Conservation (phyloP, 768 basidiomycete species). For the Lactarius pseudohatsudake region DNA sequence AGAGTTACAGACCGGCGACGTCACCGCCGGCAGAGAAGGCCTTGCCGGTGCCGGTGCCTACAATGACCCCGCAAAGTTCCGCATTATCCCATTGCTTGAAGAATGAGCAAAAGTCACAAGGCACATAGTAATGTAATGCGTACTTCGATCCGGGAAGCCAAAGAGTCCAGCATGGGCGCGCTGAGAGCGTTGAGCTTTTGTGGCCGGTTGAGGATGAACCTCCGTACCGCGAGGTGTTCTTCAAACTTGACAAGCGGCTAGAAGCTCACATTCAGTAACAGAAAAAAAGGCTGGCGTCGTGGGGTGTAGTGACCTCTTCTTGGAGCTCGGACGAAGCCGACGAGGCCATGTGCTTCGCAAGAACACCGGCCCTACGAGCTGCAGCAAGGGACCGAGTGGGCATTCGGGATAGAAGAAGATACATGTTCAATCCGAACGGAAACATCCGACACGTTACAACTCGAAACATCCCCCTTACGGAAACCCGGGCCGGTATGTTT, state of each 20-base stretch:
- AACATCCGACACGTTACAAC: neutral
- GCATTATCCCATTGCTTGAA: conserved; percentile 72
- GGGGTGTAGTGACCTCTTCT: conserved; percentile 16
- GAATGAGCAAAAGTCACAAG: neutral
- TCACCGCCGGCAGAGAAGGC: conserved; percentile 97
- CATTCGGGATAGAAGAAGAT: conserved; percentile 16
- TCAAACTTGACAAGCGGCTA: conserved; percentile 62
- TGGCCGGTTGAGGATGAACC: conserved; percentile 78
- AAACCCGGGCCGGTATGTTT: conserved; percentile 4
- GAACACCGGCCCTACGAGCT: conserved; percentile 35
- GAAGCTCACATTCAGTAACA: conserved; percentile 22
- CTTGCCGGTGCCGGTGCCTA: conserved; percentile 67
- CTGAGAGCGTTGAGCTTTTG: conserved; percentile 81
- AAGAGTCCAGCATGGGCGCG: conserved; percentile 67
- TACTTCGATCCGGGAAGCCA: conserved; percentile 78
- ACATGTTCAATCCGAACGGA: conserved; percentile 10
- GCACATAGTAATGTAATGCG: conserved; percentile 24
- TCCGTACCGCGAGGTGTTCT: conserved; percentile 59
- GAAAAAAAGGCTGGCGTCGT: neutral
- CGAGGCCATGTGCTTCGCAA: conserved; percentile 40
- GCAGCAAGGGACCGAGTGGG: conserved; percentile 29
- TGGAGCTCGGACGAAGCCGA: conserved; percentile 9
- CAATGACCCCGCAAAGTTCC: conserved; percentile 67
- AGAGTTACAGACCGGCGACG: conserved; percentile 64
- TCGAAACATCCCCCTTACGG: neutral